Evolutionary conservation across 2,329 filamentous ascomycete species (phyloP).

Genomic region (Colletotrichum sp.): DNA sequence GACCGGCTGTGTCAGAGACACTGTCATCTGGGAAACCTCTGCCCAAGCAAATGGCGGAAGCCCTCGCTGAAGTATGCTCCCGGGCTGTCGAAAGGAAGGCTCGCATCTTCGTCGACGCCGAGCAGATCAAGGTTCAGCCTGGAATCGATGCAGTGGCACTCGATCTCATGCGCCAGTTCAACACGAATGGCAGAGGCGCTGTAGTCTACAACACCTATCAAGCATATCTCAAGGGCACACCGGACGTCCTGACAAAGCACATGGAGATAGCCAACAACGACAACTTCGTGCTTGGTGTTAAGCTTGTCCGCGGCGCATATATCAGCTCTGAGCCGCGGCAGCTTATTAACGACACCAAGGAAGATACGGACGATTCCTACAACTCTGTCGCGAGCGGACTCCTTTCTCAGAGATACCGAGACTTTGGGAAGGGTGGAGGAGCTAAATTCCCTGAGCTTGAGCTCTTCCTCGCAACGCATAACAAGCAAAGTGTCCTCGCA

Average conservation of each 20-base stretch:
- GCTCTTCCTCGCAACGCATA: constrained; percentile 85
- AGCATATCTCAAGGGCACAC: constrained; percentile 73
- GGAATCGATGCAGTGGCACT: constrained; percentile 84
- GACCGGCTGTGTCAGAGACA: constrained; percentile 72
- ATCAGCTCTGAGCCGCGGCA: constrained; percentile 73
- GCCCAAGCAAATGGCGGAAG: constrained; percentile 65
- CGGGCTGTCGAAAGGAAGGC: constrained; percentile 73
- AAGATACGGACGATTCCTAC: constrained; percentile 74
- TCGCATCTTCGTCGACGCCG: constrained; percentile 81
- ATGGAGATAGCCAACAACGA: constrained; percentile 62
- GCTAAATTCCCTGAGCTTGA: constrained; percentile 59
- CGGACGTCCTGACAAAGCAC: constrained; percentile 61
- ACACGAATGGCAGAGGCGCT: constrained; percentile 63
- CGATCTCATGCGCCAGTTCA: constrained; percentile 76
- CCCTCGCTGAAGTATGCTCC: constrained; percentile 79
- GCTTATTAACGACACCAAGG: constrained; percentile 75
- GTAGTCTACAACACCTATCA: constrained; percentile 84
- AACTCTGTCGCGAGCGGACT: constrained; percentile 72
- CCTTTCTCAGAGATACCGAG: constrained; percentile 67
- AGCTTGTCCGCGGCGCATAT: constrained; percentile 78
- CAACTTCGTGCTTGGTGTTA: constrained; percentile 72
- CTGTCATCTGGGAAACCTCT: constrained; percentile 68
- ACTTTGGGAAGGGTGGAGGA: constrained; percentile 27
- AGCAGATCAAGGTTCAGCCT: constrained; percentile 78
- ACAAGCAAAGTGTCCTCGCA: constrained; percentile 51